phyloP scores from a whole-genome alignment of 805 yeast genomes.

The Dipodascus geniculatus region DNA sequence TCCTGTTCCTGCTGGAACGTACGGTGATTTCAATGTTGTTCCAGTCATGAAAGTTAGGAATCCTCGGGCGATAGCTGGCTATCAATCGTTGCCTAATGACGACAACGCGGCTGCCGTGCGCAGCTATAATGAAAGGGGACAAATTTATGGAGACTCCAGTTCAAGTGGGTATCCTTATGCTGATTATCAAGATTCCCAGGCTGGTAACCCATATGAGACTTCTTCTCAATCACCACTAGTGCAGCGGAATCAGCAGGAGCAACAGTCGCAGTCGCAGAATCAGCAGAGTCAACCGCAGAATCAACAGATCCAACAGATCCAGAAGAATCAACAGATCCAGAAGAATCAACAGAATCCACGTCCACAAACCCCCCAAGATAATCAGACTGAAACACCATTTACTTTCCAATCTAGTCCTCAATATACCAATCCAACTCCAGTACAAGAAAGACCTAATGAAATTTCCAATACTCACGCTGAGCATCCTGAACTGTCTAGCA shows the following conservation, averaged over 20 bases:
- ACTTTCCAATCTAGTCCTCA: too few species aligned
- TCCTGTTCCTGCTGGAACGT: neutral
- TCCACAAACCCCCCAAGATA: too few species aligned
- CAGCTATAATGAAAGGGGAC: constrained; percentile 1
- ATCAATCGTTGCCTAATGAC: neutral
- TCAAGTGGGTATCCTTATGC: neutral
- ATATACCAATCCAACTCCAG: too few species aligned
- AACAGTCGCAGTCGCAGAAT: neutral
- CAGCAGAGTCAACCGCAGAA: too few species aligned
- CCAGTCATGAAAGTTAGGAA: neutral
- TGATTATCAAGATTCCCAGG: neutral
- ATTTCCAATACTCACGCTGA: too few species aligned
- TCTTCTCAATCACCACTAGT: too few species aligned
- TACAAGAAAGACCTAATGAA: too few species aligned
- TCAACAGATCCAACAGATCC: too few species aligned
- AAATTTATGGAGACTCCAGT: neutral
- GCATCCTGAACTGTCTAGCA: too few species aligned
- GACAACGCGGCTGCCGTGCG: neutral
- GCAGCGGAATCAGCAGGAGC: neutral
- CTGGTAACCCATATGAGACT: constrained; percentile 1
- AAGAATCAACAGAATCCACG: too few species aligned
- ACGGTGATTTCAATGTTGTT: neutral
- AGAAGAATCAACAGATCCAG: too few species aligned
- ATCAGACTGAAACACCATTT: too few species aligned
- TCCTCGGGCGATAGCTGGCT: neutral